Conservation (phyloP, 768 basidiomycete species). For the Suillus subaureus region DNA sequence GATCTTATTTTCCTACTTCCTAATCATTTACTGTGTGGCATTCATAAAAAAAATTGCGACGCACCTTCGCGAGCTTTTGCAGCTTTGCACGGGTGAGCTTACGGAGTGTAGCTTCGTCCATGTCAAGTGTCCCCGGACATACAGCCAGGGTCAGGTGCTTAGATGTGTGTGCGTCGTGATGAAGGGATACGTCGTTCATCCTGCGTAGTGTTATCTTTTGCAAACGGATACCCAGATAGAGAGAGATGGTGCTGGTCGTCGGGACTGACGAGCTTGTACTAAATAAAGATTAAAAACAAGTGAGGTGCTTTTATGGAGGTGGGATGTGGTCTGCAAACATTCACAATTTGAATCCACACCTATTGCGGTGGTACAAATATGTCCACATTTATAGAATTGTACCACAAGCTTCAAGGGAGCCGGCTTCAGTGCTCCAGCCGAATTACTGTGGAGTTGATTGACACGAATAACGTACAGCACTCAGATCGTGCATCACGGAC, state of each 20-base stretch:
- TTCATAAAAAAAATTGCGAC: neutral
- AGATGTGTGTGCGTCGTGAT: neutral
- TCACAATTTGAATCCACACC: neutral
- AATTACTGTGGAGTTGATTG: neutral
- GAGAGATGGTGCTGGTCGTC: neutral
- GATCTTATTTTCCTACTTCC: slow-evolving; percentile 21
- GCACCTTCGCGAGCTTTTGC: slow-evolving; percentile 31
- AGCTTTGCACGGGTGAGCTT: slow-evolving; percentile 25
- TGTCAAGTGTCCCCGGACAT: neutral
- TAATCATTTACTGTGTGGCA: neutral
- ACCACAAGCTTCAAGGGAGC: neutral
- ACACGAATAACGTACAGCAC: neutral
- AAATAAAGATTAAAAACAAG: neutral
- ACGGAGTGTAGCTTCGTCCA: slow-evolving; percentile 23
- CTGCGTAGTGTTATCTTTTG: neutral
- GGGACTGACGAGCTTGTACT: neutral
- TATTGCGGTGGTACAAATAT: neutral
- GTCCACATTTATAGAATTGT: neutral
- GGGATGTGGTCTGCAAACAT: neutral
- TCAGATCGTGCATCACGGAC: neutral
- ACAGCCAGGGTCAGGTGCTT: neutral
- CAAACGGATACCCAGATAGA: neutral
- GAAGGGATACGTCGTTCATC: neutral
- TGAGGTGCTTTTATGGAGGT: neutral
- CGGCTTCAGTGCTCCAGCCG: neutral